A percentile compares a stretch with the other conserved stretches of the same genome.
These are phyloP conservation scores for Murraya koenigii DNA, from an alignment of 345 rosid species.

Conservation along the genomic window DNA sequence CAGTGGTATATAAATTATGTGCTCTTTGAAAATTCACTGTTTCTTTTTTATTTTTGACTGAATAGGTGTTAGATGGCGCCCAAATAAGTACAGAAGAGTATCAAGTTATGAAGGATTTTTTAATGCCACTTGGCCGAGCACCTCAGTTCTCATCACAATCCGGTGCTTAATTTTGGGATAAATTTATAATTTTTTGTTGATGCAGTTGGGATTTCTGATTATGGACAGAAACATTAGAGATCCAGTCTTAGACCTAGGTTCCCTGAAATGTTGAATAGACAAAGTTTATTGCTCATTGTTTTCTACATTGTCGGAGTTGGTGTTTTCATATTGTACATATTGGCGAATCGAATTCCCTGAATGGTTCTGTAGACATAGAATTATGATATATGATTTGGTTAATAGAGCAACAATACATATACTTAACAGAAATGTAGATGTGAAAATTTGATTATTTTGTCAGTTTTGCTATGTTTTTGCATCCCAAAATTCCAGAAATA, in stretches of 20 bases:
- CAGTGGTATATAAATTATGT: neutral
- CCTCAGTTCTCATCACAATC: constrained; percentile 59
- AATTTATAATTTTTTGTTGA: neutral
- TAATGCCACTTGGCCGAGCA: constrained; percentile 77
- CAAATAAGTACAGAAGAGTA: constrained; percentile 68
- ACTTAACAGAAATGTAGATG: neutral
- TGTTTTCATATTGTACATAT: neutral
- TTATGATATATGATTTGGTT: neutral
- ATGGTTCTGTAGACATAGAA: neutral
- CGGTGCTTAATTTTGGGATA: constrained; percentile 39
- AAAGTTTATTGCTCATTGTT: neutral
- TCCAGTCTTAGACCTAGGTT: neutral
- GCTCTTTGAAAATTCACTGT: neutral
- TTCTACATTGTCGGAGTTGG: neutral
- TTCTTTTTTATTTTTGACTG: constrained; percentile 20
- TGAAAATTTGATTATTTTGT: neutral
- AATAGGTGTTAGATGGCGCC: constrained; percentile 69
- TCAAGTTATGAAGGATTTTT: constrained; percentile 70
- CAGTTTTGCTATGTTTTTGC: neutral
- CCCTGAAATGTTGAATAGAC: neutral
- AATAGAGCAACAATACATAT: neutral
- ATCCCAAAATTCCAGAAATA: neutral
- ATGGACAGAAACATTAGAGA: neutral
- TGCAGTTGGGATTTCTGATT: neutral
- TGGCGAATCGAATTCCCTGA: neutral